Conservation (phyloP, 1,284 basidiomycete species). For the Ceratobasidium sp. region DNA sequence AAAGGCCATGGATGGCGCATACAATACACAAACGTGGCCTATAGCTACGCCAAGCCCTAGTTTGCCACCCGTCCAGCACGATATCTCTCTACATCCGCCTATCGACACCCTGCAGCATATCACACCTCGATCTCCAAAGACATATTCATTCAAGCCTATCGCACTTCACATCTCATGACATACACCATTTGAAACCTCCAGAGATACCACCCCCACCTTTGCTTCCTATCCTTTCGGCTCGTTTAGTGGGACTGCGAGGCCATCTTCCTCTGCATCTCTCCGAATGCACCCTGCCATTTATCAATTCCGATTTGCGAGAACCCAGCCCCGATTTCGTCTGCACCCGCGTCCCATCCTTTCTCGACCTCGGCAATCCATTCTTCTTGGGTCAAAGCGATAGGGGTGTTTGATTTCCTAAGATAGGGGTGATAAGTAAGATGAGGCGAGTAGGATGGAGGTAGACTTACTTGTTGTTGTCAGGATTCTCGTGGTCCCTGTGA, state of each 20-base stretch:
- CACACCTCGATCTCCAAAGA: not conserved
- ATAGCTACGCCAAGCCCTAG: too few relatives aligned
- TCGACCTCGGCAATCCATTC: slow-evolving; percentile 31
- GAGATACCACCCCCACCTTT: not conserved
- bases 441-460: not conserved
- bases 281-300: slow-evolving; percentile 23
- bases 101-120: too few relatives aligned
- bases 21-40: too few relatives aligned
- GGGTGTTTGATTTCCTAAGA: slow-evolving; percentile 5
- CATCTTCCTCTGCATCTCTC: slow-evolving; percentile 7
- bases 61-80: too few relatives aligned
- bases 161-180: not conserved
- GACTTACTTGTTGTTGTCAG: slow-evolving; percentile 50
- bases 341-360: slow-evolving; percentile 22
- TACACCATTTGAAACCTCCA: not conserved
- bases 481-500: slow-evolving; percentile 48
- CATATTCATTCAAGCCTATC: not conserved
- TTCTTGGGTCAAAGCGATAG: slow-evolving; percentile 17
- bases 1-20: too few relatives aligned
- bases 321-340: slow-evolving; percentile 26
- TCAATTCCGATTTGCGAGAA: slow-evolving; percentile 12
- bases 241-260: not conserved
- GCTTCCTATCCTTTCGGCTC: too few relatives aligned
- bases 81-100: too few relatives aligned
- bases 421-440: not conserved